Conservation (phyloP, 257 asterid genomes). For the Cordia subcordata region DNA sequence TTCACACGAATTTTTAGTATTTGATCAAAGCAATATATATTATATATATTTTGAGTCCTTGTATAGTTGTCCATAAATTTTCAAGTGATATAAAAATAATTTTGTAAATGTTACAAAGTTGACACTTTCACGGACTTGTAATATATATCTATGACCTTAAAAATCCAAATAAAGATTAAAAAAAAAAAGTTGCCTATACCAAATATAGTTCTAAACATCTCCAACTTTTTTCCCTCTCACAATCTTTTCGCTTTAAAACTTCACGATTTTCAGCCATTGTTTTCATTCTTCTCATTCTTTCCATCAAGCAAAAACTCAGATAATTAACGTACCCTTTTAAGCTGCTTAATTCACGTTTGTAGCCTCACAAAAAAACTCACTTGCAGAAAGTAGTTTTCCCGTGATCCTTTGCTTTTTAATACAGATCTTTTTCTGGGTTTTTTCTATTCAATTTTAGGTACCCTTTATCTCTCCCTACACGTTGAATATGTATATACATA, state of each 20-base stretch:
- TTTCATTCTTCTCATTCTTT: background rate
- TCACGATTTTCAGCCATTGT: constrained; percentile 10
- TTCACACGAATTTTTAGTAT: no score
- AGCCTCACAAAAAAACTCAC: background rate
- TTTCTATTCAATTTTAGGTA: constrained; percentile 1
- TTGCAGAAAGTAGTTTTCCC: constrained; percentile 10
- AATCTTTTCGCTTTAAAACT: constrained; percentile 10
- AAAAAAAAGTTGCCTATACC: background rate
- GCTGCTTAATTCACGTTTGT: constrained; percentile 1
- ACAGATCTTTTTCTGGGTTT: constrained; percentile 5
- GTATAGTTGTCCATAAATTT: no score
- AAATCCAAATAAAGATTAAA: no score
- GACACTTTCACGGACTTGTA: no score
- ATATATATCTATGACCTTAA: no score
- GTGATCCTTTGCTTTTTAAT: constrained; percentile 5
- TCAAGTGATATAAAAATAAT: no score
- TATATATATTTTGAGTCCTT: no score
- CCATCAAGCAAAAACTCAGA: background rate
- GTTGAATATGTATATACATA: background rate
- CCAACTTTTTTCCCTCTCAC: constrained; percentile 5
- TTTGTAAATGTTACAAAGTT: no score
- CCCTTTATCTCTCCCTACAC: constrained; percentile 1
- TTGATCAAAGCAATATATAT: no score
- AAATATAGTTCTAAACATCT: constrained; percentile 6
- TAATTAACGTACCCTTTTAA: background rate